Evolutionary conservation across 2,329 filamentous ascomycete genomes (phyloP).

Genomic region (Xylariaceae sp.): DNA sequence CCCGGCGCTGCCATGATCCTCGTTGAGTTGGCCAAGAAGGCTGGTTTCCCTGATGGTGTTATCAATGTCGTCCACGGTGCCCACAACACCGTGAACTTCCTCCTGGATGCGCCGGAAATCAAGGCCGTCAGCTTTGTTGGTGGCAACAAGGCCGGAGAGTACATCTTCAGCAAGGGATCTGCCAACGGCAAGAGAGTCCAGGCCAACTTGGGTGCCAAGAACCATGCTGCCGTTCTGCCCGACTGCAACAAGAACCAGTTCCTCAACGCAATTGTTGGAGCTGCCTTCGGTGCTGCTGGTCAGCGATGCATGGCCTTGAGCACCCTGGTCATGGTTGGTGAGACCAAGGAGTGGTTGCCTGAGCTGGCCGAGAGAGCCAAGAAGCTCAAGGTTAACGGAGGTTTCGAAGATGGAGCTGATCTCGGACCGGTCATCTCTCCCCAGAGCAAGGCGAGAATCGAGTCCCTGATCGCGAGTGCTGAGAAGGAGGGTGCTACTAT

Average conservation of each 20-base stretch:
- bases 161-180: slow-evolving; percentile 73
- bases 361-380: slow-evolving; percentile 74
- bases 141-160: slow-evolving; percentile 82
- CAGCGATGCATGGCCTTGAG: slow-evolving; percentile 85
- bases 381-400: slow-evolving; percentile 67
- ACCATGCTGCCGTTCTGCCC: slow-evolving; percentile 77
- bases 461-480: slow-evolving; percentile 67
- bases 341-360: slow-evolving; percentile 76
- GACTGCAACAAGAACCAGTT: slow-evolving; percentile 90
- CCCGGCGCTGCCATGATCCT: slow-evolving; percentile 82
- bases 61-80: slow-evolving; percentile 79
- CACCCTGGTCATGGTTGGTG: slow-evolving; percentile 76
- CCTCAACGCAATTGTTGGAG: slow-evolving; percentile 75
- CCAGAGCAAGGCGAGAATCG: slow-evolving; percentile 72
- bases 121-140: slow-evolving; percentile 85
- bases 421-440: slow-evolving; percentile 78
- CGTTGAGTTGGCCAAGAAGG: slow-evolving; percentile 71
- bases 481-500: slow-evolving; percentile 78
- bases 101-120: slow-evolving; percentile 77
- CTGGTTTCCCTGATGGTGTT: slow-evolving; percentile 75
- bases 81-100: slow-evolving; percentile 77
- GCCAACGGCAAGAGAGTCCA: slow-evolving; percentile 85
- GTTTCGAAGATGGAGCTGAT: slow-evolving; percentile 75
- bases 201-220: slow-evolving; percentile 83
- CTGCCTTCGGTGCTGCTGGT: slow-evolving; percentile 78